These are phyloP conservation scores for Thelonectria rubi DNA, from an alignment of 2,329 filamentous ascomycete species.

Conservation along the genomic window DNA sequence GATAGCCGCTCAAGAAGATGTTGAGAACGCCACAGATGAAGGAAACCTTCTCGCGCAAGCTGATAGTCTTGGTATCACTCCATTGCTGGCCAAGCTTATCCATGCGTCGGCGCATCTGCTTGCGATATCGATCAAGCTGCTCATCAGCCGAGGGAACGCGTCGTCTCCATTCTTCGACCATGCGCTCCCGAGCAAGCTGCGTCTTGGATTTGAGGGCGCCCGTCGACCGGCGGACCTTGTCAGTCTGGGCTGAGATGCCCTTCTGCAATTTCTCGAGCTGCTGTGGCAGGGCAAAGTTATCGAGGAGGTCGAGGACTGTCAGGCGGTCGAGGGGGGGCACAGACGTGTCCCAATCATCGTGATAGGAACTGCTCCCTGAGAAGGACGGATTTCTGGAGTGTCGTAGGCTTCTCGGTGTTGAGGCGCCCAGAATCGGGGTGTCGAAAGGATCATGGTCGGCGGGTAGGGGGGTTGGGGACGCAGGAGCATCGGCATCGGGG, in stretches of 20 bases:
- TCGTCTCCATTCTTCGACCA: slow-evolving; percentile 92
- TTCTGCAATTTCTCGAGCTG: slow-evolving; percentile 91
- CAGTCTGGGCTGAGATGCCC: slow-evolving; percentile 81
- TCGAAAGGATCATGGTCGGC: slow-evolving; percentile 56
- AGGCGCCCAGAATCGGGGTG: slow-evolving; percentile 61
- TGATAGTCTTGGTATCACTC: slow-evolving; percentile 91
- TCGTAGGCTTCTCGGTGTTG: slow-evolving; percentile 58
- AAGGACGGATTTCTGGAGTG: slow-evolving; percentile 83
- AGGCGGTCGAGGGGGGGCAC: slow-evolving; percentile 90
- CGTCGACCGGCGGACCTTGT: slow-evolving; percentile 84
- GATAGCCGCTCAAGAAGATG: slow-evolving; percentile 94
- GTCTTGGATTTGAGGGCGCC: slow-evolving; percentile 81
- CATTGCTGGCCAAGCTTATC: slow-evolving; percentile 85
- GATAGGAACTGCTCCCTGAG: slow-evolving; percentile 84
- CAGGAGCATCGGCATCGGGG: slow-evolving; percentile 49
- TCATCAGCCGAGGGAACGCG: slow-evolving; percentile 88
- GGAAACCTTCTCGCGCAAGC: slow-evolving; percentile 88
- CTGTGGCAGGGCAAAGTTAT: slow-evolving; percentile 90
- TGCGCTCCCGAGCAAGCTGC: slow-evolving; percentile 82
- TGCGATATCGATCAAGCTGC: slow-evolving; percentile 89
- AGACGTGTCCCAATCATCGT: slow-evolving; percentile 81
- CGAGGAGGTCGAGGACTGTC: slow-evolving; percentile 90
- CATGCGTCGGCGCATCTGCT: slow-evolving; percentile 87
- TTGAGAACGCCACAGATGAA: slow-evolving; percentile 98
- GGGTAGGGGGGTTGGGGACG: slow-evolving; percentile 55